phyloP scores from a whole-genome alignment of 306 rosid species.

The Trifolium pratense region DNA sequence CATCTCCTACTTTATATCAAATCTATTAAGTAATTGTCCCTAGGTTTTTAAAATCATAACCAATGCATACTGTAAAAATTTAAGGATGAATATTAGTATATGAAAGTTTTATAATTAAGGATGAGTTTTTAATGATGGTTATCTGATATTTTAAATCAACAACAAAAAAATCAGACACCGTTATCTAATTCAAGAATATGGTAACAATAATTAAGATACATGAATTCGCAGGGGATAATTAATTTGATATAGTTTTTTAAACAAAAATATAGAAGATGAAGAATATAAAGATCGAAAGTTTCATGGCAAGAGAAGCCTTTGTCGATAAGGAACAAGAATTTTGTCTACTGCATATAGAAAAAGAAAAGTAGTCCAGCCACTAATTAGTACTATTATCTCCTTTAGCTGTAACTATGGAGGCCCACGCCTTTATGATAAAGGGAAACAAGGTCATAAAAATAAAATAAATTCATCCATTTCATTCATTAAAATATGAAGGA shows the following conservation, averaged over 20 bases:
- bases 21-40: too few relatives aligned
- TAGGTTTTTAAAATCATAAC: neutral
- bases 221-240: neutral
- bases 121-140: neutral
- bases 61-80: neutral
- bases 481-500: too few relatives aligned
- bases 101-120: neutral
- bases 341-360: conserved; percentile 41
- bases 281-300: conserved; percentile 27
- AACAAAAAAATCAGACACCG: too few relatives aligned
- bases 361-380: conserved; percentile 31
- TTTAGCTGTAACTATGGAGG: conserved; percentile 43
- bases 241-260: neutral
- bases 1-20: conserved; percentile 23
- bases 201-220: neutral
- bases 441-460: neutral
- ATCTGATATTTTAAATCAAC: neutral
- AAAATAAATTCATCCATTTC: too few relatives aligned
- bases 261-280: neutral
- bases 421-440: conserved; percentile 45
- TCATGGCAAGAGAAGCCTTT: conserved; percentile 59
- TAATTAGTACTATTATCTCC: conserved; percentile 39
- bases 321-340: conserved; percentile 70
- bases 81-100: neutral
- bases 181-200: neutral